phyloP scores from a whole-genome alignment of 2,329 filamentous ascomycete genomes.

The Fusarium sp. region DNA sequence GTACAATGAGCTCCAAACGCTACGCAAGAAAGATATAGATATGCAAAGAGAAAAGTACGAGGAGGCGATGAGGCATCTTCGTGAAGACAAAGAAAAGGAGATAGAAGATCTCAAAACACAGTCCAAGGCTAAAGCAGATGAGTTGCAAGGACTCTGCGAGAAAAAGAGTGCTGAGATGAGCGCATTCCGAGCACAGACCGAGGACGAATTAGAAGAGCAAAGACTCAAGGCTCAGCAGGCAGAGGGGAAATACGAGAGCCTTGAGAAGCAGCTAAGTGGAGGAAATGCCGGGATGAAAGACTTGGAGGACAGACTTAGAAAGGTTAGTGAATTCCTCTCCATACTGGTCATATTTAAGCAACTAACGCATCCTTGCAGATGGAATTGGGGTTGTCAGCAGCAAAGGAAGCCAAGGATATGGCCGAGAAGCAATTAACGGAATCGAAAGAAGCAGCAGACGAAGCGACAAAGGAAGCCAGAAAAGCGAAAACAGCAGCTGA shows the following conservation, averaged over 20 bases:
- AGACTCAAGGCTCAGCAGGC: conserved; percentile 44
- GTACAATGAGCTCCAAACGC: conserved; percentile 44
- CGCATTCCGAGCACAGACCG: conserved; percentile 48
- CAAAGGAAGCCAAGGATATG: conserved; percentile 72
- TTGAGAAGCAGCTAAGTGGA: conserved; percentile 50
- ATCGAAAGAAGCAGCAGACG: conserved; percentile 67
- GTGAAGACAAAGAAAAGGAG: conserved; percentile 62
- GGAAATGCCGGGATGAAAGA: conserved; percentile 37
- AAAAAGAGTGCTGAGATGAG: conserved; percentile 28
- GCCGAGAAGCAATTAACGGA: conserved; percentile 53
- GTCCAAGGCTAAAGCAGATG: conserved; percentile 25
- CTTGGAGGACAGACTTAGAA: conserved; percentile 42
- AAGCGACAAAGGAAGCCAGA: conserved; percentile 70
- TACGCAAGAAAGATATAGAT: conserved; percentile 32
- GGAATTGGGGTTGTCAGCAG: conserved; percentile 55
- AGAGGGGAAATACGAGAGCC: conserved; percentile 42
- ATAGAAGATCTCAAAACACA: conserved; percentile 46
- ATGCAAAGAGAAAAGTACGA: conserved; percentile 31
- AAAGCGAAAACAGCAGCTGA: conserved; percentile 69
- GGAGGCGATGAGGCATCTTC: conserved; percentile 12
- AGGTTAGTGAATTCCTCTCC: conserved; percentile 40
- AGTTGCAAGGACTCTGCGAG: conserved; percentile 22
- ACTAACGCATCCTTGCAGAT: conserved; percentile 46
- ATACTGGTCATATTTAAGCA: conserved; percentile 46
- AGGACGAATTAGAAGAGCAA: conserved; percentile 42